Base-by-base conservation (phyloP, 805 yeast genomes). In the Zygoascus biomembranicola region DNA sequence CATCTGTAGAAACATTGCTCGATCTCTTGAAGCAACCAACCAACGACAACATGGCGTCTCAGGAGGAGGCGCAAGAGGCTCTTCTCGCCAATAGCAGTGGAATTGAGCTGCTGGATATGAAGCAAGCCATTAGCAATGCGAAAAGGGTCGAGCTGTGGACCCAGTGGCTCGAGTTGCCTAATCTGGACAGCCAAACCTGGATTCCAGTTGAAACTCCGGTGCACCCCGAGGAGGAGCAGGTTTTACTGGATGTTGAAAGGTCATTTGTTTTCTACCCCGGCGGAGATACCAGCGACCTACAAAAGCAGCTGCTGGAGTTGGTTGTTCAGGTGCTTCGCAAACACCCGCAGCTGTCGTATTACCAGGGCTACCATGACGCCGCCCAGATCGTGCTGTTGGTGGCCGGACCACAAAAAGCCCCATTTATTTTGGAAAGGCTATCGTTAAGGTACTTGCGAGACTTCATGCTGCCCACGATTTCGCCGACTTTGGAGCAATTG, bases 341-440 rank as follows among this genome's bases (percentile, higher is more conserved):
- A 14, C 71, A 83, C 59, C 90, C 90, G 0, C 62, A 67, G 2
- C 70, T 90, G 43, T 73, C 80, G 55, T 92, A 92, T 67, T 92
- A 90, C 66, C 99, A 92, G 69, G 99, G 99, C 0, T 88, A 78
- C 66, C 98, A 92, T 67, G 98, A 94, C 62, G 73, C 94, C 19
- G 90, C 88, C 1, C 76, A 87, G 39, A 76, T 86, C 4, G 72
- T 87, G 6, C 69, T 86, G 4, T 64, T 84, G 16, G 78, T 84
- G 1, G 79, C 81, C 54, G 66, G 69, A 19, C 58, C 60, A 51
- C 59, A 63, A 51, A 58, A 62, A 32, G 68, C 70, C 18, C 56
- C 55, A 14, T 53, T 63, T 32, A 60, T 81, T 6, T 69, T 90
- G 49, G 84, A 81, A 52, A 65, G 69, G 32, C 70, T 89, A 47